Conservation (phyloP, 73 alveolate genomes). For the Paramecium pentaurelia region DNA sequence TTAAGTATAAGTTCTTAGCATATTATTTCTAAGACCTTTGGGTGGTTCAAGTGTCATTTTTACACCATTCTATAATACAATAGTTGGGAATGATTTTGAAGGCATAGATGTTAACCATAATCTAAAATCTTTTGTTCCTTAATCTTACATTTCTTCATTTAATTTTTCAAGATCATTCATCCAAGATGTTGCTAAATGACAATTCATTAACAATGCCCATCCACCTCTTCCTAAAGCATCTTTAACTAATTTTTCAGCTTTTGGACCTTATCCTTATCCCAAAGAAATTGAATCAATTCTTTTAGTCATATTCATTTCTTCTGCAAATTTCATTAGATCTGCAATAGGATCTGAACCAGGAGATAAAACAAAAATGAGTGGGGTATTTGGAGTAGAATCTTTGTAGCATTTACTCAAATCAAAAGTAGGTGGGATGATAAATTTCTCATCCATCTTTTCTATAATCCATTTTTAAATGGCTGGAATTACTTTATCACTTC, state of each 20-base stretch:
- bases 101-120: conserved; percentile 99
- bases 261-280: conserved; percentile 99
- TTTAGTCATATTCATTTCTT: conserved; percentile 81
- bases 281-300: conserved; percentile 96
- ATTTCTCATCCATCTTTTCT: conserved; percentile 93
- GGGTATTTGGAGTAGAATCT: conserved; percentile 96
- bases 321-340: conserved; percentile 97
- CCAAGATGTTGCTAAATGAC: conserved; percentile 99
- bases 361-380: conserved; percentile 98
- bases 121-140: conserved; percentile 98
- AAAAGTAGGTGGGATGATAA: conserved; percentile 99
- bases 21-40: conserved; percentile 88
- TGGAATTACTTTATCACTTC: conserved; percentile 93
- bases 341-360: conserved; percentile 99
- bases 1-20: conserved; percentile 81
- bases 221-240: conserved; percentile 97
- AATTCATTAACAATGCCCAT: conserved; percentile 98
- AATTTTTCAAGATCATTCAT: conserved; percentile 98
- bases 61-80: conserved; percentile 97
- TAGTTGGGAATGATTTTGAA: conserved; percentile 98
- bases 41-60: conserved; percentile 98
- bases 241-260: conserved; percentile 97
- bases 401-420: conserved; percentile 97
- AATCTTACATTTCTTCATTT: conserved; percentile 92
- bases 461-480: conserved; percentile 92